These are phyloP conservation scores for Suillus lakei DNA, from an alignment of 768 basidiomycete genomes.

Conservation along the genomic window DNA sequence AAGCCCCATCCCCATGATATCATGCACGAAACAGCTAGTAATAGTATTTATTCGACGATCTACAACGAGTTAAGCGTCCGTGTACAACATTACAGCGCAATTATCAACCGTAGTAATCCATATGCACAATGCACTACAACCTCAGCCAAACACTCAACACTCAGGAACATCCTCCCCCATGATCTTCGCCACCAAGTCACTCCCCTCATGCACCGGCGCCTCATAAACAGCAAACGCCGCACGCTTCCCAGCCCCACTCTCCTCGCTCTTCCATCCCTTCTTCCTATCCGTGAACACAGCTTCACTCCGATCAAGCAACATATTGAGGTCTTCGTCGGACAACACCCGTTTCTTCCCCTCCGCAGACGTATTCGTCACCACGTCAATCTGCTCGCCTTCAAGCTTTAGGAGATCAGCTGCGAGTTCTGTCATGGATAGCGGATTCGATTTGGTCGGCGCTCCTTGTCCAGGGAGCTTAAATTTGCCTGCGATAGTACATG, in stretches of 20 bases:
- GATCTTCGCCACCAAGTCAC: conserved; percentile 72
- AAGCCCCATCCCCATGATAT: neutral
- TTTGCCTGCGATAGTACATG: conserved; percentile 57
- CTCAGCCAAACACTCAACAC: conserved; percentile 5
- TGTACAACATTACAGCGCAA: neutral
- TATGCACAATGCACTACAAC: neutral
- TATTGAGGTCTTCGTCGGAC: conserved; percentile 79
- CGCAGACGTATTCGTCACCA: conserved; percentile 70
- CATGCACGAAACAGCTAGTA: neutral
- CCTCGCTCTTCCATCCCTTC: conserved; percentile 70
- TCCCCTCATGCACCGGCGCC: conserved; percentile 62
- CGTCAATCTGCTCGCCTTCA: conserved; percentile 89
- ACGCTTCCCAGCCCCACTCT: conserved; percentile 35
- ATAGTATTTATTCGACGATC: neutral
- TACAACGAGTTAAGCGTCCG: neutral
- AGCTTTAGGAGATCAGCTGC: conserved; percentile 76
- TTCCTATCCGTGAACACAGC: conserved; percentile 74
- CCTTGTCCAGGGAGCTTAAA: conserved; percentile 76
- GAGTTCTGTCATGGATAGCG: conserved; percentile 78
- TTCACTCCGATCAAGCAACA: conserved; percentile 78
- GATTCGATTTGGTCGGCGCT: conserved; percentile 44
- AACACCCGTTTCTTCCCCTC: conserved; percentile 75
- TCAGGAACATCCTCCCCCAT: conserved; percentile 49
- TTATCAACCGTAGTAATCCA: neutral
- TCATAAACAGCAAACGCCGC: conserved; percentile 82